These are phyloP conservation scores for Gryganskiella cystojenkinii DNA, from an alignment of 192 early-diverging fungal species.

Conservation along the genomic window DNA sequence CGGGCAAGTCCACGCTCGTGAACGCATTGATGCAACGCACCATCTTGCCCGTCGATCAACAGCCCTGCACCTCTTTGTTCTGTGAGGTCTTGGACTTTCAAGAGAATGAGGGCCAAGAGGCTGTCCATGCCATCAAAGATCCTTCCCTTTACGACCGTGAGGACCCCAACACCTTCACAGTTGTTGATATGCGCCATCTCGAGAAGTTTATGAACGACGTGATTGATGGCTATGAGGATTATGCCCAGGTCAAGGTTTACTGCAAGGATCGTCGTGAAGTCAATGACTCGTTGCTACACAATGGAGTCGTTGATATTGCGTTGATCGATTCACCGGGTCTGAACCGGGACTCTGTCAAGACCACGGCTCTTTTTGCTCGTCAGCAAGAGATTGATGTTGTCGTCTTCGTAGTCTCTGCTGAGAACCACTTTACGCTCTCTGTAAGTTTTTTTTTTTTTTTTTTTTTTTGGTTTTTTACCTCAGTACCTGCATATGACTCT, in stretches of 20 bases:
- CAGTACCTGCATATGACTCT: not conserved
- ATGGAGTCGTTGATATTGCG: slow-evolving; percentile 96
- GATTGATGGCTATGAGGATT: slow-evolving; percentile 87
- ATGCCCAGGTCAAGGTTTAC: slow-evolving; percentile 95
- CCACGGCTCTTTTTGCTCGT: slow-evolving; percentile 94
- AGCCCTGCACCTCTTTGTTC: slow-evolving; percentile 97
- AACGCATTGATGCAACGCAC: slow-evolving; percentile 93
- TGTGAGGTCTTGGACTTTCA: slow-evolving; percentile 94
- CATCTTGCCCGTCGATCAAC: slow-evolving; percentile 95
- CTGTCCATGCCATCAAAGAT: slow-evolving; percentile 90
- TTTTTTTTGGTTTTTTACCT: not conserved
- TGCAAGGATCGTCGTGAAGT: slow-evolving; percentile 73
- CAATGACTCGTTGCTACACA: slow-evolving; percentile 85
- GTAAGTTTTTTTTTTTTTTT: slow-evolving; percentile 60
- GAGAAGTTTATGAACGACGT: slow-evolving; percentile 78
- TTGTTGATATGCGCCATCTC: slow-evolving; percentile 77
- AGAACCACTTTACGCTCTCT: slow-evolving; percentile 99
- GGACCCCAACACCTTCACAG: slow-evolving; percentile 77
- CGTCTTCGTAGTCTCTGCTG: slow-evolving; percentile 98
- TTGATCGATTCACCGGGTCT: slow-evolving; percentile 98
- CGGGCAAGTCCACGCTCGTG: slow-evolving; percentile 97
- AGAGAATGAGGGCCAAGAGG: slow-evolving; percentile 91
- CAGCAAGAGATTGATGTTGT: slow-evolving; percentile 99
- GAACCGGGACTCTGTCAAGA: slow-evolving; percentile 98
- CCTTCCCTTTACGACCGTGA: slow-evolving; percentile 73